Conservation (phyloP, 306 rosid species). For the Rosa persica region DNA sequence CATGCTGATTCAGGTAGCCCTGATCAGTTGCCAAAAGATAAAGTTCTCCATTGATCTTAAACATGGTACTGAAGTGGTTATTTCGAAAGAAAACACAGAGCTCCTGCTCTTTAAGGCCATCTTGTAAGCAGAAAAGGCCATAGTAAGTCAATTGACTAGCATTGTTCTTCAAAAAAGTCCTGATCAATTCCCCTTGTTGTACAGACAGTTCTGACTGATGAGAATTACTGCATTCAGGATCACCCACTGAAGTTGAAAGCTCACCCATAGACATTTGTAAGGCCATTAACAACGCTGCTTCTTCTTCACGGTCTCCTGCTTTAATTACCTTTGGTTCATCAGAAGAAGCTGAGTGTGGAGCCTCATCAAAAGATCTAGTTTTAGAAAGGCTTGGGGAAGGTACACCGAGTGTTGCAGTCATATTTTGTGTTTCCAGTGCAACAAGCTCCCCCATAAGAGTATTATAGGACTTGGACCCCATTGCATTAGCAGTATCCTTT, state of each 20-base stretch:
- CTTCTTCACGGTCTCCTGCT: conserved; percentile 87
- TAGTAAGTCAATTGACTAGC: conserved; percentile 5
- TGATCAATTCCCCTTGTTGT: background rate
- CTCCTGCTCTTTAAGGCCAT: conserved; percentile 91
- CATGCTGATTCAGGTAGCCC: conserved; percentile 95
- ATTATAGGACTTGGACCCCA: conserved; percentile 88
- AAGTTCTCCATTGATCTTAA: conserved; percentile 90
- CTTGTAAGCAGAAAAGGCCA: conserved; percentile 95
- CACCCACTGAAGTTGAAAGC: conserved; percentile 34
- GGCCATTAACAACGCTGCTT: conserved; percentile 68
- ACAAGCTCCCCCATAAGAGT: conserved; percentile 92
- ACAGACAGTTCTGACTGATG: conserved; percentile 40
- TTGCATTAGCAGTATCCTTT: conserved; percentile 60
- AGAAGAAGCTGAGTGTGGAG: conserved; percentile 50
- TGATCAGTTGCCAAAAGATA: conserved; percentile 98
- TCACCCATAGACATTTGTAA: conserved; percentile 63
- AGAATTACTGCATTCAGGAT: conserved; percentile 42
- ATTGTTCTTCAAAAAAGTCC: no score
- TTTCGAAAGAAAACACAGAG: conserved; percentile 95
- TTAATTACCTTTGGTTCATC: conserved; percentile 50
- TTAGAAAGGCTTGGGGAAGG: conserved; percentile 93
- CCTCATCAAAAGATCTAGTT: conserved; percentile 70
- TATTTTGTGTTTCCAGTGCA: conserved; percentile 71
- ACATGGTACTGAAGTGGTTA: conserved; percentile 99
- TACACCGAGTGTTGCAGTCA: conserved; percentile 89